Conservation (phyloP, 495 filamentous ascomycete species). For the Penicillium lividum region DNA sequence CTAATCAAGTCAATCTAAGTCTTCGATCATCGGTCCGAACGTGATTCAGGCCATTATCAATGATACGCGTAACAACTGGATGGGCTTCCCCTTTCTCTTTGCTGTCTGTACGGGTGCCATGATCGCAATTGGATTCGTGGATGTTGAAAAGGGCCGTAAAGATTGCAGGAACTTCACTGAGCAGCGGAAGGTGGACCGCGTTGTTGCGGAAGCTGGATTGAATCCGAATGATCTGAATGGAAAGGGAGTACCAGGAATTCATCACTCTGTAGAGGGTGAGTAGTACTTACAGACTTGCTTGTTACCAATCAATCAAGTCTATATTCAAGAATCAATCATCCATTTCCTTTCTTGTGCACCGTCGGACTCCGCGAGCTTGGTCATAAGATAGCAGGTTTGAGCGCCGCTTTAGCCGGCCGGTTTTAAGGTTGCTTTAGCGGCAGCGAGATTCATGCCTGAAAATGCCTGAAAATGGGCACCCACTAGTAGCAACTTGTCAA, state of each 20-base stretch:
- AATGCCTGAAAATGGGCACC: not conserved
- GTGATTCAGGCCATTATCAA: slow-evolving; percentile 54
- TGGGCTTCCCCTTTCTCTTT: slow-evolving; percentile 54
- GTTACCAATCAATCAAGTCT: too few relatives aligned
- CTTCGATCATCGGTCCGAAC: slow-evolving; percentile 52
- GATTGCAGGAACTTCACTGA: slow-evolving; percentile 44
- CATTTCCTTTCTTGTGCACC: too few relatives aligned
- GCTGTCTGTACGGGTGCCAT: slow-evolving; percentile 44
- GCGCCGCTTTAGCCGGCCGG: not conserved
- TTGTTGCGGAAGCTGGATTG: slow-evolving; percentile 20
- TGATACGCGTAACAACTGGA: slow-evolving; percentile 50
- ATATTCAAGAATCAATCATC: too few relatives aligned
- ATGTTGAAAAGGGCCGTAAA: slow-evolving; percentile 50
- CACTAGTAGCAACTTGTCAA: not conserved
- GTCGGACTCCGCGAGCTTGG: too few relatives aligned
- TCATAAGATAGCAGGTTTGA: not conserved
- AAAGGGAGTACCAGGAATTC: not conserved
- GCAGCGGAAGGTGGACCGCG: slow-evolving; percentile 34
- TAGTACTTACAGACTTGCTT: not conserved
- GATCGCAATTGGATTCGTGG: slow-evolving; percentile 44
- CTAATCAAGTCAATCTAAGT: slow-evolving; percentile 26
- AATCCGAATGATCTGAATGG: not conserved
- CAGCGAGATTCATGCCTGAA: not conserved
- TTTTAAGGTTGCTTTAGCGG: not conserved
- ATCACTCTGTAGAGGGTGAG: not conserved